A percentile compares a stretch with the other conserved stretches of the same genome.
Evolutionary conservation across 257 asterid genomes (phyloP).

Genomic region (Rhazya stricta): DNA sequence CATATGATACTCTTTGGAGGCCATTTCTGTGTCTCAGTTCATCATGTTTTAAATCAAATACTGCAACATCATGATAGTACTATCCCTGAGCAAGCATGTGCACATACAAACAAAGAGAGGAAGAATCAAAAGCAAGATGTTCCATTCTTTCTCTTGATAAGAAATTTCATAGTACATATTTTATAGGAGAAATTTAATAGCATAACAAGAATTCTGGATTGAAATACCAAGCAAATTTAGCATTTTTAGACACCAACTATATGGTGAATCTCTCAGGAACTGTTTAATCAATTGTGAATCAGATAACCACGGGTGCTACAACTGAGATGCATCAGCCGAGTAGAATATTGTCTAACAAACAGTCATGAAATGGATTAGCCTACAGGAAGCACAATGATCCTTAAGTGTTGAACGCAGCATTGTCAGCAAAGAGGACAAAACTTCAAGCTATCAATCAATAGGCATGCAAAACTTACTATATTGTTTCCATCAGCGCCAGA

Average conservation of each 20-base stretch:
- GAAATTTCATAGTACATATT: background rate
- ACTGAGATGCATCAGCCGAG: background rate
- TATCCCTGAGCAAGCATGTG: background rate
- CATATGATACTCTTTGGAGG: background rate
- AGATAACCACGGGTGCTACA: background rate
- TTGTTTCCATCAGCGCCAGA: constrained; percentile 53
- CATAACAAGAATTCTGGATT: background rate
- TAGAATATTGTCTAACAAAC: background rate
- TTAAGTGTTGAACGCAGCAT: constrained; percentile 3
- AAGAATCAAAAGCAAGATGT: background rate
- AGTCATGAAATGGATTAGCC: background rate
- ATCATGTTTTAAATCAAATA: background rate
- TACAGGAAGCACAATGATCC: background rate
- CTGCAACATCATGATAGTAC: background rate
- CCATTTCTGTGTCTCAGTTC: background rate
- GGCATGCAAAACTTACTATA: constrained; percentile 46
- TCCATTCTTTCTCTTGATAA: background rate
- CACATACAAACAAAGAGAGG: background rate
- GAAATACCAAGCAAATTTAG: background rate
- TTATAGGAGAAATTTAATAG: background rate
- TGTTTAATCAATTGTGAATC: background rate
- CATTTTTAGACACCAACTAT: background rate
- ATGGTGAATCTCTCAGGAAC: background rate
- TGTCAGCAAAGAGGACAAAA: constrained; percentile 12
- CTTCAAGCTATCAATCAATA: constrained; percentile 14